Base-by-base conservation (phyloP, 2,329 filamentous ascomycete genomes). In the Tolypocladium capitatum region DNA sequence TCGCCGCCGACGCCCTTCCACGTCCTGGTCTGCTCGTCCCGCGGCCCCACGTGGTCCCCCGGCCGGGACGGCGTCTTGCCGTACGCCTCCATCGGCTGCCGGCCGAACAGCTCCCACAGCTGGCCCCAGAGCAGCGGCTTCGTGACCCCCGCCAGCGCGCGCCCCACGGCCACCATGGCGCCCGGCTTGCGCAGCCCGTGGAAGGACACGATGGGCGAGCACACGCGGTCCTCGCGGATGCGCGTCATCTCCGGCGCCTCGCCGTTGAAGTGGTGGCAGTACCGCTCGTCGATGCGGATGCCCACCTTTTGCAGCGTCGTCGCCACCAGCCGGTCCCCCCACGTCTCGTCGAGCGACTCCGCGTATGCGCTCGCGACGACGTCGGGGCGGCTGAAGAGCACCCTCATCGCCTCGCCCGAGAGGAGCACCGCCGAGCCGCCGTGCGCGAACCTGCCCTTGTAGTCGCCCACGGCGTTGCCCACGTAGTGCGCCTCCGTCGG, bases 381-480 rank as follows among this genome's bases (percentile, higher is more conserved):
- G 14, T 68, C 60, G 2, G 67, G 65, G 46, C 68, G 62, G 24
- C 61, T 57, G 50, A 75, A 71, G 4, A 78, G 63, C 28, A 57
- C 62, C n/a, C 60, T 63, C 58, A 79, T 66, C 35, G 74, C 69
- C 33, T 66, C 70, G 42, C 67, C 68, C 0, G 76, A 80, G 11
- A 80, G 62, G 21, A 78, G 57, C 30, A 78, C 65, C 28, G 68
- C 73, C 18, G 75, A 78, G 4, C 75, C 75, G 34, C 76, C 75
- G 51, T 80, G 75, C 2, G 73, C 75, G 51, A 80, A 80, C 33
- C 75, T 68, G 2, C 65, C 69, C 49, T 68, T 71, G 61, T 71
- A 79, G 56, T 76, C 74, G 43, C 76, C 76, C 14, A 79, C 72
- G 2, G 74, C 72, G 49, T 79, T 79, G 34, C 76, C 76, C 21